These are phyloP conservation scores for Vaccinium darrowii DNA, from an alignment of 148 eudicot genomes.

Conservation along the genomic window DNA sequence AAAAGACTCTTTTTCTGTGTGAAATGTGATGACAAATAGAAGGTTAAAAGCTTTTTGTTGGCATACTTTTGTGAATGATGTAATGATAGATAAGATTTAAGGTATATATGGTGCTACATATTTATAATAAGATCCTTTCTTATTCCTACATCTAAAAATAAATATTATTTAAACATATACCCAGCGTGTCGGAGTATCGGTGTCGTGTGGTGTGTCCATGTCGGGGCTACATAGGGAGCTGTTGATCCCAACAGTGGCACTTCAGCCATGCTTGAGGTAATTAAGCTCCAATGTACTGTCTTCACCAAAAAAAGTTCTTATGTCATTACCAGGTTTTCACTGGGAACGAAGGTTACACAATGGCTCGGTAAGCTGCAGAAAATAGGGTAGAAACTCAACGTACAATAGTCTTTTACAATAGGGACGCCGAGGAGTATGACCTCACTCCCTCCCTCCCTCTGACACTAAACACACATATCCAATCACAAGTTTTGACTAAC, in stretches of 20 bases:
- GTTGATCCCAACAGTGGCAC: constrained; percentile 75
- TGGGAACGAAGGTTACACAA: constrained; percentile 38
- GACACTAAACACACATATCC: background rate
- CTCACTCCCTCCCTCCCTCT: background rate
- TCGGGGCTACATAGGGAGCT: constrained; percentile 46
- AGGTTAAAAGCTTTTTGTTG: too few relatives aligned
- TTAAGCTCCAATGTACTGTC: constrained; percentile 3
- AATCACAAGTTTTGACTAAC: background rate
- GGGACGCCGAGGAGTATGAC: constrained; percentile 64
- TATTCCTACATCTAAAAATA: too few relatives aligned
- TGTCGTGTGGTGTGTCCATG: too few relatives aligned
- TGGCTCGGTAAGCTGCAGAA: constrained; percentile 49
- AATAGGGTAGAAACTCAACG: constrained; percentile 57
- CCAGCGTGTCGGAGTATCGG: too few relatives aligned
- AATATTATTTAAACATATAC: too few relatives aligned
- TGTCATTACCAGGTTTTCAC: background rate
- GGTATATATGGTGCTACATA: too few relatives aligned
- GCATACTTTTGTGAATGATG: too few relatives aligned
- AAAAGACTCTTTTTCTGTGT: too few relatives aligned
- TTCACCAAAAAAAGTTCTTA: background rate
- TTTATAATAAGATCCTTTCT: too few relatives aligned
- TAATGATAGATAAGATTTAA: too few relatives aligned
- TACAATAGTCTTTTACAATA: constrained; percentile 50
- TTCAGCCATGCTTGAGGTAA: constrained; percentile 59
- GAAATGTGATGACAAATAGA: too few relatives aligned